These are phyloP conservation scores for Drosera capensis DNA, from an alignment of 148 eudicot genomes.

Conservation along the genomic window DNA sequence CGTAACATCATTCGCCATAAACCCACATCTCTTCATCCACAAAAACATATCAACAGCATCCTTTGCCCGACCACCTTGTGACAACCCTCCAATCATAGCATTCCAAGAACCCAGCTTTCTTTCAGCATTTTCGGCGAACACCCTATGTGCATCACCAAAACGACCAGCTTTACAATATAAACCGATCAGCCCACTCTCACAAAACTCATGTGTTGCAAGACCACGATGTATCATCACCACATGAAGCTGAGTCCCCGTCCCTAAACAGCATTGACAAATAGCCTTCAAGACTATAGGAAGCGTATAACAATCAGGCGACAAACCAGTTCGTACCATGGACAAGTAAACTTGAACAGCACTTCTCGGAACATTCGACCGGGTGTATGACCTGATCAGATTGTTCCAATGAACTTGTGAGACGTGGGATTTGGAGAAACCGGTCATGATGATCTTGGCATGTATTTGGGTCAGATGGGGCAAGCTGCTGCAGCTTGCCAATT, in stretches of 20 bases:
- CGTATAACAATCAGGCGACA: conserved; percentile 41
- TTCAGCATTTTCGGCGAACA: conserved; percentile 36
- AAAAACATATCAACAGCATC: conserved; percentile 47
- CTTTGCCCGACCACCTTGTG: conserved; percentile 29
- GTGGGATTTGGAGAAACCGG: conserved; percentile 30
- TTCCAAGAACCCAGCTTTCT: conserved; percentile 47
- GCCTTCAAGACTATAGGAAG: conserved; percentile 62
- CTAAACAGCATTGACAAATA: conserved; percentile 15
- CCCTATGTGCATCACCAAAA: conserved; percentile 38
- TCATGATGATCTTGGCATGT: conserved; percentile 37
- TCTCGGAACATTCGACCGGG: conserved; percentile 27
- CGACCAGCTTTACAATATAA: conserved; percentile 41
- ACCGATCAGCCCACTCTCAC: conserved; percentile 59
- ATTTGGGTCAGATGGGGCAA: conserved; percentile 25
- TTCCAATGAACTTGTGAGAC: conserved; percentile 35
- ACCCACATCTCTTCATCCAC: conserved; percentile 32
- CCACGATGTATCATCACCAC: conserved; percentile 34
- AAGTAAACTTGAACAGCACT: conserved; percentile 26
- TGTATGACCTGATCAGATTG: conserved; percentile 40
- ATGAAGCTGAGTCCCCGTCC: conserved; percentile 33
- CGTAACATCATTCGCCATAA: conserved; percentile 40
- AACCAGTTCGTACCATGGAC: conserved; percentile 31
- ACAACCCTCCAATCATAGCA: conserved; percentile 56
- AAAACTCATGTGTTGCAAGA: conserved; percentile 32
- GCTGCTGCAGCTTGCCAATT: conserved; percentile 23